Evolutionary conservation across 2,329 filamentous ascomycete species (phyloP), one percentile per base, ranked within the genome.

Genomic region (Trichoderma sp.): DNA sequence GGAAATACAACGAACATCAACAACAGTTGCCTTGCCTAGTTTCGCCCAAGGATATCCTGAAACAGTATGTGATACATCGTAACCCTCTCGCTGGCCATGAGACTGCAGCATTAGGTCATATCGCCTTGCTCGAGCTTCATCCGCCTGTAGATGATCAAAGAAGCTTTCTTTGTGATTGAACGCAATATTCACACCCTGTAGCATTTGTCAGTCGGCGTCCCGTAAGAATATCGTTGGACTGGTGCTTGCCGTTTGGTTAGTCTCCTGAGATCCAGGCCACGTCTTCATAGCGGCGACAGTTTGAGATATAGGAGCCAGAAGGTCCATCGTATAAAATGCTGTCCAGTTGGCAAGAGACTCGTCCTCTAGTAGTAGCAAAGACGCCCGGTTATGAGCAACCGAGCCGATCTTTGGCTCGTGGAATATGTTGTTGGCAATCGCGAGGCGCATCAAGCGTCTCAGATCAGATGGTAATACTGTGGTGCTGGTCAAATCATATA

Each of bases 371-470:
- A 82, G 71, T 7, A 79, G 65, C 7, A 74, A 75, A 29, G 79
- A 80, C 1, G 73, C 71, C 8, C 76, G 72, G 19, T 79, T 83
- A 71, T 84, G 83, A 3, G 79, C 77, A 5, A 84, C 79, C 16
- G 75, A 72, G 3, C 79, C 81, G 4, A 74, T 71, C 16, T 74
- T 67, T 0, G 80, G 80, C 72, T 84, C 83, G 29, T 70, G 68
- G 67, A 84, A 83, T 27, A 83, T 72, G 56, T 77, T 77, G 70
- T 81, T 80, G 0, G 77, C 76, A 70, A 81, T 80, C 35, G 80
- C 79, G 40, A 80, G 76, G 14, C 81, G 80, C 29, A 83, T 57
- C 0, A 83, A 70, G 27, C 82, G 80, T 6, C 76, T 74, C 13
- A 79, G 72, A 68, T 77, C 74, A 14, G 70, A 70, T 2, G 73